phyloP scores from a whole-genome alignment of 2,329 filamentous ascomycete genomes.

The Seiridium cupressi region DNA sequence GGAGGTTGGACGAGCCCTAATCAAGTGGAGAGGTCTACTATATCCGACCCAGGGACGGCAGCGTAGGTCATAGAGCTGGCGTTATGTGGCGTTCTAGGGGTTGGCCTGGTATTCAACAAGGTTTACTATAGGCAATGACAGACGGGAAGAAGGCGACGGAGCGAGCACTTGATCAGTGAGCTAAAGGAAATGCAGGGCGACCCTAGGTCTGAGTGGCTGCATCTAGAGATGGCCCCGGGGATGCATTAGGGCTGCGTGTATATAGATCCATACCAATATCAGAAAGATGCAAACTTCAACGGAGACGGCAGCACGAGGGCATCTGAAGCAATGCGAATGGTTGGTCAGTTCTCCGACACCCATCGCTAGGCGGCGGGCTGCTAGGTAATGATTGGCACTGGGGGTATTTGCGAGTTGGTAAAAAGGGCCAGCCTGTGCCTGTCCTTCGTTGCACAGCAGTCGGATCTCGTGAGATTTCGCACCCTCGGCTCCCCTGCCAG shows the following conservation, averaged over 20 bases:
- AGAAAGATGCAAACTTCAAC: constrained; percentile 6
- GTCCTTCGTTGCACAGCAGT: constrained; percentile 26
- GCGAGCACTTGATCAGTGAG: no score
- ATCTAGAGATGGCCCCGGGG: no score
- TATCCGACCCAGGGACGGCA: neutral
- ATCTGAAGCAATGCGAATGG: constrained; percentile 5
- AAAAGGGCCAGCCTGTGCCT: constrained; percentile 17
- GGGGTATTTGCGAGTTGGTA: constrained; percentile 18
- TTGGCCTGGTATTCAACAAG: no score
- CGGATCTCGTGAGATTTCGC: constrained; percentile 18
- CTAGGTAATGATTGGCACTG: constrained; percentile 19
- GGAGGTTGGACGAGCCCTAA: constrained; percentile 15
- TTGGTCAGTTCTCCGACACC: constrained; percentile 10
- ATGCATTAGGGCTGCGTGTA: constrained; percentile 6
- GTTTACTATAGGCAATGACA: no score
- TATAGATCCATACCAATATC: constrained; percentile 12
- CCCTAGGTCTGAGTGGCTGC: no score
- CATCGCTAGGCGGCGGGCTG: constrained; percentile 14
- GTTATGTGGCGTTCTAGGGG: neutral
- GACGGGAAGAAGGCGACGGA: no score
- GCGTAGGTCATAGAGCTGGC: neutral
- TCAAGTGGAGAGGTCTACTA: constrained; percentile 14
- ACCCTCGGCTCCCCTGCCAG: neutral
- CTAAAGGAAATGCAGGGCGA: no score
- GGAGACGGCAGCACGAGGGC: constrained; percentile 6